Base-by-base conservation (phyloP, 2,329 filamentous ascomycete genomes). In the Alternaria sp. region DNA sequence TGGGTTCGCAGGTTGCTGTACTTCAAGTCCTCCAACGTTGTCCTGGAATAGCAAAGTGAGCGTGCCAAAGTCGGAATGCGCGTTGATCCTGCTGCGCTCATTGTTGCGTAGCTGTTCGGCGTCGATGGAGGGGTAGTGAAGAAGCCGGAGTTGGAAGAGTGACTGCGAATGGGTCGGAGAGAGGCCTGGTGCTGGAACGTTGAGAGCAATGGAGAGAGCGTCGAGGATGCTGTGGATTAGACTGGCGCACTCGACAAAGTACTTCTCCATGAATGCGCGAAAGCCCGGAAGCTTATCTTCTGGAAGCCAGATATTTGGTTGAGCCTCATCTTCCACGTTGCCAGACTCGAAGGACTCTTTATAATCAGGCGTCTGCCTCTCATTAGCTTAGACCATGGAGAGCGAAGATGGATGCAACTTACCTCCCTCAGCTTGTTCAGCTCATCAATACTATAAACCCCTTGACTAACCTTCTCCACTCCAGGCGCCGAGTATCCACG, bases 31-130 rank as follows among this genome's bases (percentile, higher is more conserved):
- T 11, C 80, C 81, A 21, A 80, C 79, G 1, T 58, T 54, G 52
- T 83, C 81, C 57, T 83, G 81, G 62, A 82, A 83, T 1, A 83
- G 72, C 10, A 83, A 65, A 4, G 81, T 83, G 44, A 83, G 64
- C 2, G 76, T 77, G 8, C 81, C 81, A 64, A 81, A 82, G 63
- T 83, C 82, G 1, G 77, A 80, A 54, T 84, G 82, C 2, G 81
- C 80, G 15, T 78, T 74, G 54, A 82, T 82, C 4, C 81, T 71
- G n/a, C 55, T 63, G 3, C 74, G 69, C 3, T 69, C 70, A 8
- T 68, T 52, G 1, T 62, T 15, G 3, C 23, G 15, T 8, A 82
- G 69, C n/a, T 79, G 65, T 2, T 56, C 46, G 1, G 70, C 69
- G 0, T 70, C 59, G 8, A 81, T 62, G 6, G 78, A 55, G 2